Percentiles rank a stretch among this genome's conserved stretches.
phyloP scores from a whole-genome alignment of 176 grass and related monocot species.

The Panicum miliaceum region DNA sequence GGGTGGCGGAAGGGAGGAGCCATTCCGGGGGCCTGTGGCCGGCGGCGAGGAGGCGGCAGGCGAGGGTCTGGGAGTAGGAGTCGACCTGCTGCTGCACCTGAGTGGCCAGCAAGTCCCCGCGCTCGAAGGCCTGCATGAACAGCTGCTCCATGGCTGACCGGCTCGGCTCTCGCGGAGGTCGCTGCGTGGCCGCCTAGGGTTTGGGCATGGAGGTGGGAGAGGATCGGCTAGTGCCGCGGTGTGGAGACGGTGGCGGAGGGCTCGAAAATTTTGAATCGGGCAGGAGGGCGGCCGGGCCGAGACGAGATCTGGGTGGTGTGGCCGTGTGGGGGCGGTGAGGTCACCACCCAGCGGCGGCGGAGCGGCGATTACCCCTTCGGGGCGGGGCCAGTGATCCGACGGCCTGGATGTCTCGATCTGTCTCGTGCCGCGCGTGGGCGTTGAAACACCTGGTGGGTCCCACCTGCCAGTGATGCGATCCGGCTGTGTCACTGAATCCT shows the following conservation, averaged over 20 bases:
- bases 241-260: conserved; percentile 17
- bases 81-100: conserved; percentile 75
- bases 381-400: not conserved
- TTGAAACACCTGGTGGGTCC: not conserved
- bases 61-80: conserved; percentile 65
- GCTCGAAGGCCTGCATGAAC: conserved; percentile 87
- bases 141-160: conserved; percentile 74
- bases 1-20: conserved; percentile 46
- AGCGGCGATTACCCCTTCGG: not conserved
- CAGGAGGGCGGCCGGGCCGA: not conserved
- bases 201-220: conserved; percentile 35
- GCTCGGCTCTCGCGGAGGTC: not conserved
- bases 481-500: too few species aligned
- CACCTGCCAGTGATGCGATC: not conserved
- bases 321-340: not conserved
- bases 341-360: not conserved
- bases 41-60: conserved; percentile 57
- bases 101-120: conserved; percentile 46
- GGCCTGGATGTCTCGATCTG: not conserved
- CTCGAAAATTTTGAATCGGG: conserved; percentile 69
- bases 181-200: conserved; percentile 38
- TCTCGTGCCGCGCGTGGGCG: not conserved
- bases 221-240: conserved; percentile 27
- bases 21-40: conserved; percentile 62
- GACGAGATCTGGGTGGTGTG: not conserved